Evolutionary conservation across 257 asterid species (phyloP), one percentile per base, ranked within the genome.

Genomic region (Lavandula angustifolia): DNA sequence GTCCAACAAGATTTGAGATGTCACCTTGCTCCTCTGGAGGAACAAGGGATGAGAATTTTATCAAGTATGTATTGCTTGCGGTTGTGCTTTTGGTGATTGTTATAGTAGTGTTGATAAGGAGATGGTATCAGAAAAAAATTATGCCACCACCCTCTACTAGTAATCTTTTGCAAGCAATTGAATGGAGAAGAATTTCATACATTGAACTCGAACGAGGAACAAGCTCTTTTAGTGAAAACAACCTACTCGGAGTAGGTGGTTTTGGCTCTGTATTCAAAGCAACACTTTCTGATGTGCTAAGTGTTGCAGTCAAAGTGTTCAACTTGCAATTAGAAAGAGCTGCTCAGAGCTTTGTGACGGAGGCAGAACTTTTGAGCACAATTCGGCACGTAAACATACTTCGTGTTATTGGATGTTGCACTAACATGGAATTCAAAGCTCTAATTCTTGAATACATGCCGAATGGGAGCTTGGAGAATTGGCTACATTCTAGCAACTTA

Each of bases 111-210:
- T 27, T 71, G 7, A 16, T 70, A 18, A 60, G 61, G 55, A 61
- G 64, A 60, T 43, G 42, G 22, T 67, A 64, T 22, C 7, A 5
- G 11, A 47, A 4, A 11, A 2, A 34, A 18, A 27, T 22, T 22
- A 22, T 2, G 27, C 27, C 18, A 14, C 64, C 53, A 44, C 32
- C 48, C 1, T 27, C 14, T 3, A 14, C 10, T n/a, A 60, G 46
- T 29, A 53, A 18, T 6, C 0, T 7, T 18, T 62, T 50, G 35
- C 18, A 38, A 13, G 56, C n/a, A 56, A 13, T 31, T 29, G 7
- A 41, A 14, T 72, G 75, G 72, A 63, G 61, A 60, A 62, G 67
- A 56, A 37, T 66, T 38, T 73, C 82, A 16, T 66, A 73, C 35
- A 29, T 2, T 3, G 80, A 74, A 66, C 72, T 78, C 18, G 16